Evolutionary conservation across 495 filamentous ascomycete species (phyloP).

Genomic region (Eremomyces bilateralis): DNA sequence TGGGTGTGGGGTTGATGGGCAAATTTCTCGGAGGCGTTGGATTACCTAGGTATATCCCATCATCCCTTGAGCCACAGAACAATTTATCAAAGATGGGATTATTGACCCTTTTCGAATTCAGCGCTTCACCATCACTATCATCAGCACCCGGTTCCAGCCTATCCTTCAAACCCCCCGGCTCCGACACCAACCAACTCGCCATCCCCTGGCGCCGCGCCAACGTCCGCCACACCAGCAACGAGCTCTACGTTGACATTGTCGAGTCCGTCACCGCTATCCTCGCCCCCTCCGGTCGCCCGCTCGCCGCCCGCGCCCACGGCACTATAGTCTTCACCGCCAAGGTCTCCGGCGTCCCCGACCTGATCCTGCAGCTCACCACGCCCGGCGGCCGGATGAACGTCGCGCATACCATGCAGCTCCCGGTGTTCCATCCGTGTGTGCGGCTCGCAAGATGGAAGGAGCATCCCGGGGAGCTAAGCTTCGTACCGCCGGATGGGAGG

Average conservation of each 20-base stretch:
- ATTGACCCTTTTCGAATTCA: too few species aligned
- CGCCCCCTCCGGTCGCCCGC: slow-evolving; percentile 68
- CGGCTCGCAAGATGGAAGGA: slow-evolving; percentile 69
- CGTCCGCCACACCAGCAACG: slow-evolving; percentile 89
- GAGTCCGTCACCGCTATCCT: slow-evolving; percentile 74
- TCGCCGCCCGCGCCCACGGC: slow-evolving; percentile 73
- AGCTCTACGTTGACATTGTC: slow-evolving; percentile 90
- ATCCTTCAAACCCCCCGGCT: too few species aligned
- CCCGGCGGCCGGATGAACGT: slow-evolving; percentile 49
- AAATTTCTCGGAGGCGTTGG: slow-evolving; percentile 79
- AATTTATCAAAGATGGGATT: too few species aligned
- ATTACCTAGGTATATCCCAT: slow-evolving; percentile 44
- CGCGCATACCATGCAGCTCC: slow-evolving; percentile 53
- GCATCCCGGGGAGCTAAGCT: slow-evolving; percentile 72
- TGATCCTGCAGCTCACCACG: slow-evolving; percentile 56
- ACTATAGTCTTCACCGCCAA: slow-evolving; percentile 91
- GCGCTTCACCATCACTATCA: too few species aligned
- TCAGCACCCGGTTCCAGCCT: too few species aligned
- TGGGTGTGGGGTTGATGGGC: slow-evolving; percentile 69
- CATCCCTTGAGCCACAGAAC: too few species aligned
- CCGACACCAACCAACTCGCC: too few species aligned
- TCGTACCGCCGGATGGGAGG: slow-evolving; percentile 86
- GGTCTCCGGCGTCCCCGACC: slow-evolving; percentile 80
- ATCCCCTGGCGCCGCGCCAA: slow-evolving; percentile 81
- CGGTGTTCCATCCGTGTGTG: slow-evolving; percentile 93